phyloP scores from a whole-genome alignment of 169 alveolate genomes.

The Eimeria brunetti region DNA sequence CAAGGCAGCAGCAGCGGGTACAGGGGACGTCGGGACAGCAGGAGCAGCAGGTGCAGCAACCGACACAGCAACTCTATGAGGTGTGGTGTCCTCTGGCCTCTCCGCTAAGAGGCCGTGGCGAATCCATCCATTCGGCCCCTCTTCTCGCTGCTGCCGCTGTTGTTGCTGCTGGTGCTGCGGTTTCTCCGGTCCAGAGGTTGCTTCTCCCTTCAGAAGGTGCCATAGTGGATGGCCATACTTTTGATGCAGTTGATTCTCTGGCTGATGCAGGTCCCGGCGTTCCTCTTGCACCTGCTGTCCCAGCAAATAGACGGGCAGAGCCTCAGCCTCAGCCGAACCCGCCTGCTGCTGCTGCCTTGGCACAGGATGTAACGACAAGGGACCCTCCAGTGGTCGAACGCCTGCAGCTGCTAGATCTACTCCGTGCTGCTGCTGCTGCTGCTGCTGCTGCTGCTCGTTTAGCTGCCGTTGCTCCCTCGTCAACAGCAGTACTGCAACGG shows the following conservation, averaged over 20 bases:
- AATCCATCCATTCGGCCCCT: not conserved
- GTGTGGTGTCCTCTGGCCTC: not conserved
- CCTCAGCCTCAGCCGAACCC: constrained; percentile 30
- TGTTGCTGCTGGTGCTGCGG: constrained; percentile 38
- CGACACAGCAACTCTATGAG: not conserved
- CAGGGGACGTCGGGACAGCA: not conserved
- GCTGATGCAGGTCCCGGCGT: constrained; percentile 69
- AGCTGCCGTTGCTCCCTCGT: constrained; percentile 71
- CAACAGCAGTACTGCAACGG: constrained; percentile 71
- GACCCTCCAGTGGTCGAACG: constrained; percentile 59
- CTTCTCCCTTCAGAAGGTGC: constrained; percentile 59
- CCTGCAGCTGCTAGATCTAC: constrained; percentile 71
- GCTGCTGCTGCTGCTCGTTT: constrained; percentile 66
- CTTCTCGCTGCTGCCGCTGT: constrained; percentile 50
- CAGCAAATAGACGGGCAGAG: constrained; percentile 10
- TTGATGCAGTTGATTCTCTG: constrained; percentile 25
- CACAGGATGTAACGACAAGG: constrained; percentile 32
- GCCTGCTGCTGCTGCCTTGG: constrained; percentile 45
- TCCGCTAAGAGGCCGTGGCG: constrained; percentile 27
- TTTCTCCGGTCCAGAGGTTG: not conserved
- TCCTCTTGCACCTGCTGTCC: constrained; percentile 56
- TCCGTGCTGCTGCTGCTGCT: constrained; percentile 54
- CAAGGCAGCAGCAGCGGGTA: not conserved
- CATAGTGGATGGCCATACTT: constrained; percentile 52
- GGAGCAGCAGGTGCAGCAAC: constrained; percentile 12